These are phyloP conservation scores for Picochlorum sp. DNA, from an alignment of 139 green algal species.

Conservation along the genomic window DNA sequence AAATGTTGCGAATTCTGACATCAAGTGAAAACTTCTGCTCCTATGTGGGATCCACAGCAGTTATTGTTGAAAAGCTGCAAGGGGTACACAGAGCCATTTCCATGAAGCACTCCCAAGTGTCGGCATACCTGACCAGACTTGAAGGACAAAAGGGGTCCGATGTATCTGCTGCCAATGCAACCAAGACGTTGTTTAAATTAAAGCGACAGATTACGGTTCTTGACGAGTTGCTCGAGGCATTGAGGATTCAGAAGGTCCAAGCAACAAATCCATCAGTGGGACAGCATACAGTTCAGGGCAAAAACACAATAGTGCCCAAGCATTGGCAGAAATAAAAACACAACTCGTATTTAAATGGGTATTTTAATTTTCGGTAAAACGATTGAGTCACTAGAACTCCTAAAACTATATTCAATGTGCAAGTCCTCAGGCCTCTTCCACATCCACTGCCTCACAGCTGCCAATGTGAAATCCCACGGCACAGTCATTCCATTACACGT, in stretches of 20 bases:
- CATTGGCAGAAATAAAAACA: slow-evolving; percentile 5
- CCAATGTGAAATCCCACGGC: slow-evolving; percentile 71
- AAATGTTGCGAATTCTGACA: too few relatives aligned
- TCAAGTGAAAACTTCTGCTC: too few relatives aligned
- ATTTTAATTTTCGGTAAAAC: slow-evolving; percentile 32
- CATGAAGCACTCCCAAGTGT: slow-evolving; percentile 55
- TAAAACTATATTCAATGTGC: slow-evolving; percentile 51
- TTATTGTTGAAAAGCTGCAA: slow-evolving; percentile 47
- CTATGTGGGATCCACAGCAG: slow-evolving; percentile 3
- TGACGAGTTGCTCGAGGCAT: not conserved
- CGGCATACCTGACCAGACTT: slow-evolving; percentile 64
- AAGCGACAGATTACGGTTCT: slow-evolving; percentile 45
- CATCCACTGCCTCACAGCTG: slow-evolving; percentile 71
- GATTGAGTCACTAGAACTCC: slow-evolving; percentile 20
- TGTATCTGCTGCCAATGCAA: slow-evolving; percentile 50
- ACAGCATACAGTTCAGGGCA: not conserved
- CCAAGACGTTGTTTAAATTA: slow-evolving; percentile 44
- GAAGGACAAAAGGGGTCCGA: slow-evolving; percentile 70
- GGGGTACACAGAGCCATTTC: slow-evolving; percentile 57
- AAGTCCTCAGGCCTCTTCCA: slow-evolving; percentile 82
- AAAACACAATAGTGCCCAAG: slow-evolving; percentile 20
- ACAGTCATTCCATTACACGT: slow-evolving; percentile 34
- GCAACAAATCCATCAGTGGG: not conserved
- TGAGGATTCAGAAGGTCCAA: not conserved
- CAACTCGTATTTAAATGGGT: slow-evolving; percentile 7